Evolutionary conservation across 805 yeast species (phyloP), one percentile per base, ranked within the genome.

Genomic region (Saturnispora halmiae): DNA sequence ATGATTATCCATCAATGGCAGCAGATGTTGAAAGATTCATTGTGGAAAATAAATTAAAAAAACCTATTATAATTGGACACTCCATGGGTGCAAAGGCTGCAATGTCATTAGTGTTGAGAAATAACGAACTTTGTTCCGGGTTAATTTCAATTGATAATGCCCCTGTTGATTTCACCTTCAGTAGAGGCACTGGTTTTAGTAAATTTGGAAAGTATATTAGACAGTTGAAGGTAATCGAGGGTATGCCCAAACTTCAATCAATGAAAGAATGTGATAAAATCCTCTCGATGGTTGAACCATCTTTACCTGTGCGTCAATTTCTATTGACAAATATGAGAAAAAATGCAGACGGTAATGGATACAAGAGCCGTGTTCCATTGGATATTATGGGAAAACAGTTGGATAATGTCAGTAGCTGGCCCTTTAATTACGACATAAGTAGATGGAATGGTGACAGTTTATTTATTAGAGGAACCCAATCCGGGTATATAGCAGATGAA

Each of bases 61-160:
- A 71, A 38, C 81, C 84, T 0, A 73, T 82, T n/a, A 44, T 82
- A 15, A 63, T 82, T 14, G 94, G 94, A 0, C 92, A 82, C 56
- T 81, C 90, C 0, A 81, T 84, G 92, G 98, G 98, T 6, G 98
- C 95, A 4, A 88, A 90, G 54, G 73, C 90, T 0, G 96, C 81
- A 5, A 88, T 90, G 96, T 87, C 92, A 0, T 66, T 82, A 4
- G 79, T 85, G 0, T 63, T 92, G 43, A 66, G 86, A 38, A 66
- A 72, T 18, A 90, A 88, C 0, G 71, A 73, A 1, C 50, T 78
- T 9, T 77, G 79, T 5, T 66, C 73, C 11, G 67, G 77, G 62
- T 52, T 87, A 35, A 73, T 88, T 4, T 65, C 86, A 5, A 94
- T 92, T 6, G 98, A 90, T 53, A 90, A 88, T 56, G 85, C 96